Percentiles rank a stretch among this genome's conserved stretches.
phyloP scores from a whole-genome alignment of 2,329 filamentous ascomycete species.

The Cytospora piceicola region DNA sequence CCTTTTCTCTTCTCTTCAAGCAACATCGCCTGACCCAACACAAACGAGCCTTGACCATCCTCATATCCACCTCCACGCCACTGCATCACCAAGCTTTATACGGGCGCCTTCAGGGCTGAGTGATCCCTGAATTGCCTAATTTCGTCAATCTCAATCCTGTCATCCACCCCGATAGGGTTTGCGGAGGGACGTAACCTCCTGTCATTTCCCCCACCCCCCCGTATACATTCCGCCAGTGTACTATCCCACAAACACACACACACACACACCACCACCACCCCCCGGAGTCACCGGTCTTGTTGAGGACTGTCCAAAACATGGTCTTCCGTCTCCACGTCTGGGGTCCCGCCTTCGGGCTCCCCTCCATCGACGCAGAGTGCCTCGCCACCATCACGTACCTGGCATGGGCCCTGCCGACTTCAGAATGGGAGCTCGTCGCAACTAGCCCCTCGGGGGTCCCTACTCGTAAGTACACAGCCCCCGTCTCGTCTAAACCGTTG shows the following conservation, averaged over 20 bases:
- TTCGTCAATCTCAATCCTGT: constrained; percentile 21
- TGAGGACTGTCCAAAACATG: constrained; percentile 34
- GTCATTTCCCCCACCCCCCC: constrained; percentile 17
- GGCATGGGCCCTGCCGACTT: constrained; percentile 60
- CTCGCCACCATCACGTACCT: constrained; percentile 82
- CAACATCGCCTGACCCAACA: not conserved
- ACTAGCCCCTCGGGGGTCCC: constrained; percentile 73
- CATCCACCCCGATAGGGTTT: constrained; percentile 20
- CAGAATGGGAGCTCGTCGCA: constrained; percentile 70
- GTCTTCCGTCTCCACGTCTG: constrained; percentile 82
- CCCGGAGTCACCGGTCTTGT: constrained; percentile 14
- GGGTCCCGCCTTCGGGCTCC: constrained; percentile 84
- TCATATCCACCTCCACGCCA: constrained; percentile 5
- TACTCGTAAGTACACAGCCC: constrained; percentile 59
- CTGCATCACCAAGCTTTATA: constrained; percentile 15
- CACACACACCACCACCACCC: no score
- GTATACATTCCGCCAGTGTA: not conserved
- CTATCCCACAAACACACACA: not conserved
- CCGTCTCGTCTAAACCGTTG: constrained; percentile 13
- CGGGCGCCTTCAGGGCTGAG: not conserved
- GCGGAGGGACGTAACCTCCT: constrained; percentile 20
- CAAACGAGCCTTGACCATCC: not conserved
- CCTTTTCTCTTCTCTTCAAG: not conserved
- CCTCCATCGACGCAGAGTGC: constrained; percentile 91
- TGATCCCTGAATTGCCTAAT: constrained; percentile 8